Evolutionary conservation across 2,329 filamentous ascomycete genomes (phyloP).

Genomic region (Aureobasidium vineae): DNA sequence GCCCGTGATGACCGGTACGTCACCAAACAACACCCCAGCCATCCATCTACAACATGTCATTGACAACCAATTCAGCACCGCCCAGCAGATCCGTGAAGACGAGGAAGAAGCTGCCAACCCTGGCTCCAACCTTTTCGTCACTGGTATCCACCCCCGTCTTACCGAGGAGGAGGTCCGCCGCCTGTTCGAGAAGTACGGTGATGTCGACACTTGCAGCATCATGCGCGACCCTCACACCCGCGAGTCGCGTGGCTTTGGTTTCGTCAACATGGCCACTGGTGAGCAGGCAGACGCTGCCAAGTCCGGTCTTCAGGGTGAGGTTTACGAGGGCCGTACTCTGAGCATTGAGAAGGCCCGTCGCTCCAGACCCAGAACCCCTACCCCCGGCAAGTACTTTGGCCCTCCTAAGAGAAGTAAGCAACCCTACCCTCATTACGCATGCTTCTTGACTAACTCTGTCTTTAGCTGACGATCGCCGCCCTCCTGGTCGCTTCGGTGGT

Average conservation of each 20-base stretch:
- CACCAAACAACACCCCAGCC: slow-evolving; percentile 2
- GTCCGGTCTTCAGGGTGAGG: slow-evolving; percentile 91
- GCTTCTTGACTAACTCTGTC: slow-evolving; percentile 19
- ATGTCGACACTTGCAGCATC: slow-evolving; percentile 99
- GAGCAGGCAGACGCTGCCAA: slow-evolving; percentile 96
- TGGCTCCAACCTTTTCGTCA: slow-evolving; percentile 98
- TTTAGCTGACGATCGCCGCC: slow-evolving; percentile 45
- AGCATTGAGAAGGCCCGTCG: slow-evolving; percentile 99
- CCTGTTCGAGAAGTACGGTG: slow-evolving; percentile 97
- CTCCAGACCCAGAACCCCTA: slow-evolving; percentile 90
- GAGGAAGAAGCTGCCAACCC: slow-evolving; percentile 81
- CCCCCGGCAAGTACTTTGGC: slow-evolving; percentile 98
- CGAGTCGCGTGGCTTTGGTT: slow-evolving; percentile 97
- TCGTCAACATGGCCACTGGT: slow-evolving; percentile 97
- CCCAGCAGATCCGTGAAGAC: slow-evolving; percentile 48
- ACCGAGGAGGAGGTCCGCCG: slow-evolving; percentile 86
- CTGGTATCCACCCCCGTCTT: slow-evolving; percentile 91
- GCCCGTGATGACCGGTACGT: slow-evolving; percentile 47
- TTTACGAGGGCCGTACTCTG: slow-evolving; percentile 90
- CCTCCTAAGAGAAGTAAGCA: slow-evolving; percentile 90
- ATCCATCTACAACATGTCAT: not conserved
- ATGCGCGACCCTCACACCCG: slow-evolving; percentile 99
- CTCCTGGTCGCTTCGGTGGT: slow-evolving; percentile 41
- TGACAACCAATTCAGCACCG: slow-evolving; percentile 43
- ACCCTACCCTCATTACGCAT: slow-evolving; percentile 32